These are phyloP conservation scores for Fusarium buharicum DNA, from an alignment of 2,329 filamentous ascomycete genomes.

Conservation along the genomic window DNA sequence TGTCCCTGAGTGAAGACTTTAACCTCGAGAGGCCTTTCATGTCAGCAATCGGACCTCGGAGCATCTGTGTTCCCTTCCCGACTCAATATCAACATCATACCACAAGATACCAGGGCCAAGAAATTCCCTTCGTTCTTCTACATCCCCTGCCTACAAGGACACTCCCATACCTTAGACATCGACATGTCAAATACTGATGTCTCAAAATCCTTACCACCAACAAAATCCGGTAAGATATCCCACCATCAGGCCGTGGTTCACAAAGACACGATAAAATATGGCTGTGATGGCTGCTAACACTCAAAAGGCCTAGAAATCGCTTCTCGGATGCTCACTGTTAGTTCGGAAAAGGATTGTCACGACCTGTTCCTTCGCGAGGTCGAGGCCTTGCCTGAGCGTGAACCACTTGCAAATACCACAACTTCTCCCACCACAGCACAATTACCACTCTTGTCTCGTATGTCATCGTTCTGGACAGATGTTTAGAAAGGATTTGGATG, in stretches of 20 bases:
- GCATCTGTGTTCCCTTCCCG: constrained; percentile 13
- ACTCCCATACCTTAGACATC: not conserved
- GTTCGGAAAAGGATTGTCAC: constrained; percentile 44
- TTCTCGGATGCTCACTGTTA: constrained; percentile 25
- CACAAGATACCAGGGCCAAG: not conserved
- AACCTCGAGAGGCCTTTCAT: not conserved
- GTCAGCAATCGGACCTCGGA: constrained; percentile 30
- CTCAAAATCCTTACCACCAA: not conserved
- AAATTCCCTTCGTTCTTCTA: not conserved
- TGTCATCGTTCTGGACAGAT: not conserved
- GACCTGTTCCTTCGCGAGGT: constrained; percentile 42
- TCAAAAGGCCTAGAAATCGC: not conserved
- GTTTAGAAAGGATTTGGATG: fast-evolving
- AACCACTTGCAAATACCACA: constrained; percentile 16
- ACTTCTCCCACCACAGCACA: constrained; percentile 14
- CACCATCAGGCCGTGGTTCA: no score
- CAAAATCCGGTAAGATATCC: constrained; percentile 4
- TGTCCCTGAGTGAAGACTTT: no score
- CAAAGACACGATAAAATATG: no score
- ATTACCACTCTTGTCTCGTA: constrained; percentile 26
- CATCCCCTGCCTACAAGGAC: not conserved
- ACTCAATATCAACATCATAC: not conserved
- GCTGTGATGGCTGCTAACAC: not conserved
- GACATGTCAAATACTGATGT: constrained; percentile 8
- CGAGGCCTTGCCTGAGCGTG: constrained; percentile 43